Evolutionary conservation across 768 basidiomycete species (phyloP), one percentile per base, ranked within the genome.

Genomic region (Dioszegia hungarica): DNA sequence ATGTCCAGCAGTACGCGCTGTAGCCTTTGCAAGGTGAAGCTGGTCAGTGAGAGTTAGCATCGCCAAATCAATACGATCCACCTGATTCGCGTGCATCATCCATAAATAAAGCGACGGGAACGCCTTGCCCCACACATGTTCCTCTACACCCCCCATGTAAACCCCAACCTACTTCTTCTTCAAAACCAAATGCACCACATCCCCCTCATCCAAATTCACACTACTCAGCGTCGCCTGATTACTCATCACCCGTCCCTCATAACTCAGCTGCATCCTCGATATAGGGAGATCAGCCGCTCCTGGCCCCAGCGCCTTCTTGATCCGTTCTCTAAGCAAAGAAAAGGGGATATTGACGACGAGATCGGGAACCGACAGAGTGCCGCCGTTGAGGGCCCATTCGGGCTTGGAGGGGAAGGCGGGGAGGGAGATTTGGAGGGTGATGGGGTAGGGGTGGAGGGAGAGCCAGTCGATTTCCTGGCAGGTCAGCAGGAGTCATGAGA

Each of bases 121-220:
- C n/a, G n/a, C n/a, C n/a, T n/a, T n/a, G 39, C 20, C 39, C 22
- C 20, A 45, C 17, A 17, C 25, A 47, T 47, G 25, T 20, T 31
- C 28, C 17, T n/a, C 46, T 29, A 19, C 17, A 47, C 15, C 34
- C 31, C 12, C 34, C 11, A 41, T 41, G 40, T 46, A 43, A 5
- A 33, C 15, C 29, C 41, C 50, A n/a, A 14, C 56, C n/a, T 62
- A 69, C 57, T 69, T 65, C 79, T 87, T 91, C 80, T 87, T 84
- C 31, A 97, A 80, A 53, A 83, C 87, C 66, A 95, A 80, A 15
- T 86, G 82, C 19, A 97, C 76, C 51, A 84, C 59, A 74, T 97
- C 93, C 68, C 92, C 92, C 62, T 94, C 90, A 76, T 93, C 91
- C 63, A 97, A 72, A 74, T 97, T 97, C 68, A 89, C 87, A 61